A percentile compares a stretch with the other conserved stretches of the same genome.
Evolutionary conservation across 306 rosid genomes (phyloP).

Genomic region (Arachis hypogaea): DNA sequence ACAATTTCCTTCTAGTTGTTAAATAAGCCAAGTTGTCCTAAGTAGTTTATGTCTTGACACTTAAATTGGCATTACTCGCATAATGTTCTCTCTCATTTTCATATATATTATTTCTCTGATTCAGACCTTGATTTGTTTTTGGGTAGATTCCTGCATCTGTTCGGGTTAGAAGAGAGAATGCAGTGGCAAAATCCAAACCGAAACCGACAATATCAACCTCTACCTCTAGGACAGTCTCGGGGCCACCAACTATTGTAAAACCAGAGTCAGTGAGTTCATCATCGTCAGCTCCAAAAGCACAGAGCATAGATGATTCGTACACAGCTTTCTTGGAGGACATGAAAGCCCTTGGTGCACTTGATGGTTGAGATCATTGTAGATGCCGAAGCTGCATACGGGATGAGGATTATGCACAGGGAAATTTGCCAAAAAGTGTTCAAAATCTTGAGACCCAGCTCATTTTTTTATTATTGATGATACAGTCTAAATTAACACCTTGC

Average conservation of each 20-base stretch:
- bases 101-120: slow-evolving; percentile 1
- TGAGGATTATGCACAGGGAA: slow-evolving; percentile 13
- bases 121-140: slow-evolving; percentile 32
- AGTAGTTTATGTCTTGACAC: not conserved
- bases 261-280: slow-evolving; percentile 55
- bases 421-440: slow-evolving; percentile 10
- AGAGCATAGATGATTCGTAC: slow-evolving; percentile 72
- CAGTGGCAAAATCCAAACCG: slow-evolving; percentile 65
- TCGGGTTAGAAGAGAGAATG: slow-evolving; percentile 86
- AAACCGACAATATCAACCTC: slow-evolving; percentile 57
- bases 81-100: not conserved
- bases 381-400: not conserved
- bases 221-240: slow-evolving; percentile 46
- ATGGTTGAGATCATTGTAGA: slow-evolving; percentile 48
- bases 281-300: slow-evolving; percentile 66
- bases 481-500: slow-evolving; percentile 32
- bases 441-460: not conserved
- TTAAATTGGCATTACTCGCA: not conserved
- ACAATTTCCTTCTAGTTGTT: not conserved
- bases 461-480: slow-evolving; percentile 32
- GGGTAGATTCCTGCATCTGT: slow-evolving; percentile 90
- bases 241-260: slow-evolving; percentile 54
- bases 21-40: not conserved
- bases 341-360: slow-evolving; percentile 92
- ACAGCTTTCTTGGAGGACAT: slow-evolving; percentile 83